Conservation (phyloP, 345 rosid genomes). For the Hypericum perforatum region DNA sequence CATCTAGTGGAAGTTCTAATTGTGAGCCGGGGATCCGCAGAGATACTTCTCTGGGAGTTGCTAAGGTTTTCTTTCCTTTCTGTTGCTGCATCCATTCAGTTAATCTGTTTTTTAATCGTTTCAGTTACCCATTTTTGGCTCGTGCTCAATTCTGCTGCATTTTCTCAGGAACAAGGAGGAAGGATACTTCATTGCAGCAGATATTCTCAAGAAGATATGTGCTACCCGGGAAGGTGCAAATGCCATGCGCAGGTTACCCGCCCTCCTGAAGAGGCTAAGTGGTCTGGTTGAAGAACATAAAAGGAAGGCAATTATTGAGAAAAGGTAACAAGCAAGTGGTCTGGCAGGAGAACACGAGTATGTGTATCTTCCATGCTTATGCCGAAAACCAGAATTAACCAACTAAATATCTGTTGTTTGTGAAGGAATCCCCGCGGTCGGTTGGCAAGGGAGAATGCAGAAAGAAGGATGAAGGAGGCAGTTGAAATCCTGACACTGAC, state of each 20-base stretch:
- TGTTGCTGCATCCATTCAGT: not conserved
- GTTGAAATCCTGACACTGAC: conserved; percentile 42
- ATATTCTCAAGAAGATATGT: conserved; percentile 60
- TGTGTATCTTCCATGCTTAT: not conserved
- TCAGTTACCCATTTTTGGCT: too few species aligned
- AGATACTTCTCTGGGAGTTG: conserved; percentile 56
- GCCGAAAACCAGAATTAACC: not conserved
- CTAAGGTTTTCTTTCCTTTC: conserved; percentile 38
- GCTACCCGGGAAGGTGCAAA: conserved; percentile 36
- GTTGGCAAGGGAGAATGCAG: conserved; percentile 38
- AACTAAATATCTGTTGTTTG: not conserved
- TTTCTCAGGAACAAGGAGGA: conserved; percentile 81
- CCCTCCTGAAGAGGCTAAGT: conserved; percentile 53
- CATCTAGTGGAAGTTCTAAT: conserved; percentile 55
- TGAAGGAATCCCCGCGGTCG: conserved; percentile 43
- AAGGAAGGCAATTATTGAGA: conserved; percentile 45
- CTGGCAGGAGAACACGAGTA: not conserved
- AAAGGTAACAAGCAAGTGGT: conserved; percentile 28
- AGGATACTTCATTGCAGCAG: conserved; percentile 63
- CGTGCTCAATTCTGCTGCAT: too few species aligned
- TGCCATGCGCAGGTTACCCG: conserved; percentile 41
- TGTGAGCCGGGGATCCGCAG: conserved; percentile 40
- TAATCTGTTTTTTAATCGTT: too few species aligned
- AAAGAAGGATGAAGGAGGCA: conserved; percentile 54
- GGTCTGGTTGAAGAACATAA: conserved; percentile 60